A percentile compares a stretch with the other conserved stretches of the same genome.
These are phyloP conservation scores for Psophocarpus tetragonolobus DNA, from an alignment of 306 rosid genomes.

Conservation along the genomic window DNA sequence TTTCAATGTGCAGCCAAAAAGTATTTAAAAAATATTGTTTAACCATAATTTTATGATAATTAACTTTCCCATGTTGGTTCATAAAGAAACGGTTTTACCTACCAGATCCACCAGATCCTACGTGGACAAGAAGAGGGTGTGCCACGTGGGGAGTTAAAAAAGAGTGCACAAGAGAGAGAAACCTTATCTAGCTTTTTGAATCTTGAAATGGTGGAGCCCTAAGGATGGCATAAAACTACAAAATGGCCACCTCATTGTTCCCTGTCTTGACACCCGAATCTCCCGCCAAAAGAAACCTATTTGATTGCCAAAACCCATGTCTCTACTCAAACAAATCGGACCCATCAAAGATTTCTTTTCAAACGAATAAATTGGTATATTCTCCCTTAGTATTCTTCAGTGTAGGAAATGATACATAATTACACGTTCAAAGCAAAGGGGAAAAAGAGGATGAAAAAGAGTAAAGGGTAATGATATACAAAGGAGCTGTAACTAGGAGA, in stretches of 20 bases:
- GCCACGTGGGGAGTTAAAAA: slow-evolving; percentile 46
- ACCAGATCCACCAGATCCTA: slow-evolving; percentile 42
- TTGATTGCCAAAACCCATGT: slow-evolving; percentile 31
- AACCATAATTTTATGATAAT: slow-evolving; percentile 19
- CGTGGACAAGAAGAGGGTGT: slow-evolving; percentile 41
- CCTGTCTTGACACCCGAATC: slow-evolving; percentile 57
- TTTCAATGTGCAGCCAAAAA: slow-evolving; percentile 25
- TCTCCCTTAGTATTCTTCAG: neutral
- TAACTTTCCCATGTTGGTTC: slow-evolving; percentile 34
- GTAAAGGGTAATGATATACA: neutral
- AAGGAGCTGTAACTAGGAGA: slow-evolving; percentile 7
- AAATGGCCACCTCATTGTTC: slow-evolving; percentile 42
- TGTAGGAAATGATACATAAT: neutral
- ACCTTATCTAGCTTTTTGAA: slow-evolving; percentile 49
- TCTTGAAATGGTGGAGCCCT: slow-evolving; percentile 61
- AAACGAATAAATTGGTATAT: slow-evolving; percentile 16
- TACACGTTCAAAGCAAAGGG: slow-evolving; percentile 11
- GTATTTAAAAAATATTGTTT: neutral
- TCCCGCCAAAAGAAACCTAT: slow-evolving; percentile 61
- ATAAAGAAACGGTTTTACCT: slow-evolving; percentile 59
- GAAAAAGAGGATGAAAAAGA: slow-evolving; percentile 5
- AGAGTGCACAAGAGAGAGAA: neutral
- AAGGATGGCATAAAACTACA: slow-evolving; percentile 33
- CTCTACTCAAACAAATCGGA: slow-evolving; percentile 11
- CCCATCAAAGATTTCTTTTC: neutral